phyloP scores from a whole-genome alignment of 1,139 yeast genomes.

The Blastobotrys capitulatus region DNA sequence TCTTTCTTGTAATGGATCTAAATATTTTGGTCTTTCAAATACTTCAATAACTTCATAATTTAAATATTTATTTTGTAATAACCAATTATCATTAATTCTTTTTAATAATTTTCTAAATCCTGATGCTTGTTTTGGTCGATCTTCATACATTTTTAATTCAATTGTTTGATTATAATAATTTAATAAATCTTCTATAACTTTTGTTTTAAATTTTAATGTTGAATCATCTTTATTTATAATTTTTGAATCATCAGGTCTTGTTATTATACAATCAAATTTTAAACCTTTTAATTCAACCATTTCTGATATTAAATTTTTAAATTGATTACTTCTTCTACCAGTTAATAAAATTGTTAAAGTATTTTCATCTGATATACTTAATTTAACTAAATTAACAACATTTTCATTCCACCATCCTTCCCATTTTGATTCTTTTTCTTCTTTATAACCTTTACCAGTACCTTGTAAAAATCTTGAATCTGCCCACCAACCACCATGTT shows the following conservation, averaged over 20 bases:
- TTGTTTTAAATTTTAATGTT: slow-evolving; percentile 37
- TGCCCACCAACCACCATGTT: slow-evolving; percentile 46
- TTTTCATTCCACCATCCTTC: slow-evolving; percentile 41
- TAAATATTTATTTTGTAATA: slow-evolving; percentile 21
- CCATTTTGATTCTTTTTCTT: slow-evolving; percentile 28
- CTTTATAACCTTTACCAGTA: slow-evolving; percentile 34
- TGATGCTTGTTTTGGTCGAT: slow-evolving; percentile 36
- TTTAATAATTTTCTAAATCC: slow-evolving; percentile 33
- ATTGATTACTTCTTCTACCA: slow-evolving; percentile 36
- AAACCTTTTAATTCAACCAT: slow-evolving; percentile 29
- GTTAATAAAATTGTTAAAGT: slow-evolving; percentile 39
- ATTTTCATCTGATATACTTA: slow-evolving; percentile 33
- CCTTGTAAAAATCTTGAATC: slow-evolving; percentile 34
- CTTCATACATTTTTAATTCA: slow-evolving; percentile 39
- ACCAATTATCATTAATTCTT: slow-evolving; percentile 22
- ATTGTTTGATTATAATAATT: slow-evolving; percentile 28
- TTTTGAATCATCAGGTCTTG: slow-evolving; percentile 29
- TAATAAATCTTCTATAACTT: slow-evolving; percentile 35
- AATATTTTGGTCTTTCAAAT: slow-evolving; percentile 23
- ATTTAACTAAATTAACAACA: slow-evolving; percentile 32
- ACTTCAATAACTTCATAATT: slow-evolving; percentile 31
- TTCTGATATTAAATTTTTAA: slow-evolving; percentile 27
- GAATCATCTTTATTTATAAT: slow-evolving; percentile 13
- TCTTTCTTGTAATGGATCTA: slow-evolving; percentile 33
- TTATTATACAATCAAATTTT: slow-evolving; percentile 37